Evolutionary conservation across 805 yeast genomes (phyloP).

Genomic region (Metschnikowia proteae): DNA sequence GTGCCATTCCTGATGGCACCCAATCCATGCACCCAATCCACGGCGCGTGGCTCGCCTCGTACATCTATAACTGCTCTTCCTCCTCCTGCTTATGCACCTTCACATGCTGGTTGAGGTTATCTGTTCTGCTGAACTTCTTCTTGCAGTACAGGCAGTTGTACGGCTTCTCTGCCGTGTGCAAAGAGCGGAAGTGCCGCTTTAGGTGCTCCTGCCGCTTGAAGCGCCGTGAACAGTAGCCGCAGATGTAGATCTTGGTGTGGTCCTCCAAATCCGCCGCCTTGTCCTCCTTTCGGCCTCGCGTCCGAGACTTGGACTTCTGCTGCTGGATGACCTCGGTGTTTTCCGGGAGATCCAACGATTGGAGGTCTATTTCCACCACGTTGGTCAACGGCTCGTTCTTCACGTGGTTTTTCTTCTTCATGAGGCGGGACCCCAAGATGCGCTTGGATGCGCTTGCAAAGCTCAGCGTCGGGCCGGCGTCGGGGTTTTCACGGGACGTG

Average conservation of each 20-base stretch:
- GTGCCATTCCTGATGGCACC: slow-evolving; percentile 2
- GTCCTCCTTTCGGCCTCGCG: slow-evolving; percentile 65
- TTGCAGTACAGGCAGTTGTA: slow-evolving; percentile 58
- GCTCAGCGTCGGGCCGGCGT: slow-evolving; percentile 12
- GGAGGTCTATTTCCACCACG: slow-evolving; percentile 39
- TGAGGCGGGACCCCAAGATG: slow-evolving; percentile 37
- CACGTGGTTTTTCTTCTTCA: slow-evolving; percentile 26
- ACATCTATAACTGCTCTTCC: slow-evolving; percentile 1
- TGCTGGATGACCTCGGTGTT: slow-evolving; percentile 34
- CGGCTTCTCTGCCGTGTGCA: slow-evolving; percentile 72
- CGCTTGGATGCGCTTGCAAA: slow-evolving; percentile 37
- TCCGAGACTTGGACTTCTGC: slow-evolving; percentile 27
- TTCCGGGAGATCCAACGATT: slow-evolving; percentile 39
- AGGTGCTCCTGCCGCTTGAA: slow-evolving; percentile 77
- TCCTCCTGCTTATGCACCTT: slow-evolving; percentile 45
- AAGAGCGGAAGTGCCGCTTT: slow-evolving; percentile 67
- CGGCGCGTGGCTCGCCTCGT: too few relatives aligned
- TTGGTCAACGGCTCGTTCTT: slow-evolving; percentile 5
- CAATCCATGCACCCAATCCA: neutral
- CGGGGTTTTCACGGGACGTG: neutral
- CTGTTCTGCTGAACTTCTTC: slow-evolving; percentile 63
- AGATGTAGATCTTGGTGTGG: slow-evolving; percentile 54
- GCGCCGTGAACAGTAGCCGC: slow-evolving; percentile 59
- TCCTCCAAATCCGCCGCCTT: slow-evolving; percentile 50
- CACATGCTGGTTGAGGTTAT: slow-evolving; percentile 63